A percentile compares a stretch with the other conserved stretches of the same genome.
These are phyloP conservation scores for Lablab purpureus DNA, from an alignment of 306 rosid genomes.

Conservation along the genomic window DNA sequence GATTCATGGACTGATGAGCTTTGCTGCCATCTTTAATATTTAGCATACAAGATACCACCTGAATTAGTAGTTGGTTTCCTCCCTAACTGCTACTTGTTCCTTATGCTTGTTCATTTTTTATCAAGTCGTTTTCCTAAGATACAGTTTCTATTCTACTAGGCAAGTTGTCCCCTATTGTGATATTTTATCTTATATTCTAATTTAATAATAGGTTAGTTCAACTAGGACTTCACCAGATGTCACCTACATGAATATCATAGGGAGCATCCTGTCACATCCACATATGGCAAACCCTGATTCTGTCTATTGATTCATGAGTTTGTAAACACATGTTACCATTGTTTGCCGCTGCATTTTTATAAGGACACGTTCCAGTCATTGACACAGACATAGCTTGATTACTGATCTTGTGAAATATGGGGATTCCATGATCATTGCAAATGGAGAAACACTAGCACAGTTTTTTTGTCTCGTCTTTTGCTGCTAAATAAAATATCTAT, in stretches of 20 bases:
- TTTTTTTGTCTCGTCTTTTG: neutral
- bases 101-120: neutral
- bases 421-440: neutral
- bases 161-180: neutral
- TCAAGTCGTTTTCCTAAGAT: conserved; percentile 14
- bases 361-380: neutral
- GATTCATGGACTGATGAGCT: neutral
- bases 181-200: conserved; percentile 1
- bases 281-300: neutral
- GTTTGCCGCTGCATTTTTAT: conserved; percentile 1
- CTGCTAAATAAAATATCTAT: neutral
- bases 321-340: conserved; percentile 26
- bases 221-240: conserved; percentile 5
- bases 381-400: conserved; percentile 5
- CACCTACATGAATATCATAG: conserved; percentile 3
- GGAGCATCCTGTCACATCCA: conserved; percentile 26
- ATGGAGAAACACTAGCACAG: neutral
- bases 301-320: conserved; percentile 2
- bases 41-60: neutral
- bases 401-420: neutral
- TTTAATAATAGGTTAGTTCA: neutral
- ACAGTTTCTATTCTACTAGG: conserved; percentile 11
- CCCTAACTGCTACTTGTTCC: neutral
- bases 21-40: neutral
- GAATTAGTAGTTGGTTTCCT: conserved; percentile 12